Evolutionary conservation across 2,329 filamentous ascomycete species (phyloP), one percentile per base, ranked within the genome.

Genomic region (Pseudogymnoascus sp.): DNA sequence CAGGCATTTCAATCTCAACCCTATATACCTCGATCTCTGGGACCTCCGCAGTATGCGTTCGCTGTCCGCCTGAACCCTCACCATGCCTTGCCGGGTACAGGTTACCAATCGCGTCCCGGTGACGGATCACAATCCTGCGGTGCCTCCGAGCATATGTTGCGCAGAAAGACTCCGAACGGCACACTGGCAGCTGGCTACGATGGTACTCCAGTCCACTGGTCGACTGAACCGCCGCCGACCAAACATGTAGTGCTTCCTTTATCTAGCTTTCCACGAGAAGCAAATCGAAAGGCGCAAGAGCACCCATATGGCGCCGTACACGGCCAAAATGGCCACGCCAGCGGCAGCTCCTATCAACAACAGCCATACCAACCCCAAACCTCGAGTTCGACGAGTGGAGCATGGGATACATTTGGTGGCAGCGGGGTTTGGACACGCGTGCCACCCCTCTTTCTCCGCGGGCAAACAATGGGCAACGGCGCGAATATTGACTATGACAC

Each of bases 131-230:
- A 65, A 71, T 66, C 69, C 73, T 61, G 19, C n/a, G 62, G 19
- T 13, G 68, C 69, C 7, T 68, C 70, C n/a, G 92, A 96, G 75
- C 87, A 96, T 75, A 90, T 91, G 70, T 80, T 97, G 64, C 86
- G 93, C 68, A 86, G 93, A 69, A 98, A 98, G 76, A 98, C 93
- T 7, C 95, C 93, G 4, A 93, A 88, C 72, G 95, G 93, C n/a
- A 96, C 92, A 39, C 83, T 98, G 66, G 89, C 93, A 68, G 92
- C 90, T 63, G 92, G 92, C 10, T 97, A 96, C 72, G 93, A 98
- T 80, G 92, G 90, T 34, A 90, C 90, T 4, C 86, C 88, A 1
- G 82, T 87, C 21, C 89, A 92, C 72, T 85, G 88, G 70, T 85
- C 83, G 8, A 85, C 87, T 37, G 89, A 90, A 39, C 88, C 89